Evolutionary conservation across 2,329 filamentous ascomycete species (phyloP).

Genomic region (Lasiodiplodia sp.): DNA sequence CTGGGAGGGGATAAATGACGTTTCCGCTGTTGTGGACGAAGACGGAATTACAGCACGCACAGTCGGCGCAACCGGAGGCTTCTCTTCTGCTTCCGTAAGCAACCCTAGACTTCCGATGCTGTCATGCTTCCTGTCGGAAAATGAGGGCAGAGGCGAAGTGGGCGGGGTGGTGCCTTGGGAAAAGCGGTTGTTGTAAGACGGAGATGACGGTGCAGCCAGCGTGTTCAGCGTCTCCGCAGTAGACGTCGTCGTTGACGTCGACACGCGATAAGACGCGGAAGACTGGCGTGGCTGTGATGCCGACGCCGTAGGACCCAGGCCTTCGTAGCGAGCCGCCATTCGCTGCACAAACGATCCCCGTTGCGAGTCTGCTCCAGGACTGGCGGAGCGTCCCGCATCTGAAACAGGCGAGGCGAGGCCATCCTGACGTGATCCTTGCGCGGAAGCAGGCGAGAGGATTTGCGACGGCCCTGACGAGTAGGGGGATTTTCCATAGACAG

Average conservation of each 20-base stretch:
- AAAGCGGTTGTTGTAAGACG: slow-evolving; percentile 44
- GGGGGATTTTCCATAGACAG: slow-evolving; percentile 49
- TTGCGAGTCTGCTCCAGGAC: slow-evolving; percentile 43
- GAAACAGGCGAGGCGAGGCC: slow-evolving; percentile 49
- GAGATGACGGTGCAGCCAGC: slow-evolving; percentile 43
- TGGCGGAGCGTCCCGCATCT: slow-evolving; percentile 46
- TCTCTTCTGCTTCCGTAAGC: slow-evolving; percentile 45
- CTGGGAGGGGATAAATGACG: slow-evolving; percentile 32
- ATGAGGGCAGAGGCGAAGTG: slow-evolving; percentile 43
- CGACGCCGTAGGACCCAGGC: slow-evolving; percentile 32
- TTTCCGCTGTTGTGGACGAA: slow-evolving; percentile 32
- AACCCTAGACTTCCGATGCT: slow-evolving; percentile 43
- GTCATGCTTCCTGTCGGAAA: slow-evolving; percentile 33
- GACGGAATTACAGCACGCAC: slow-evolving; percentile 49
- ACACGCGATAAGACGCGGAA: slow-evolving; percentile 46
- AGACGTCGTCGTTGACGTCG: slow-evolving; percentile 47
- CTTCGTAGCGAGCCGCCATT: slow-evolving; percentile 36
- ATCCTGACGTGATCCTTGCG: slow-evolving; percentile 48
- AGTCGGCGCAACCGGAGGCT: slow-evolving; percentile 34
- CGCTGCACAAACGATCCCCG: slow-evolving; percentile 32
- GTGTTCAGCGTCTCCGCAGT: slow-evolving; percentile 45
- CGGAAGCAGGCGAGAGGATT: slow-evolving; percentile 45
- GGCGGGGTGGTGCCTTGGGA: slow-evolving; percentile 50
- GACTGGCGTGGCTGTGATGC: slow-evolving; percentile 44
- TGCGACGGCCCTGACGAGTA: slow-evolving; percentile 50